phyloP scores from a whole-genome alignment of 345 rosid genomes.

The Odontarrhena argentea region DNA sequence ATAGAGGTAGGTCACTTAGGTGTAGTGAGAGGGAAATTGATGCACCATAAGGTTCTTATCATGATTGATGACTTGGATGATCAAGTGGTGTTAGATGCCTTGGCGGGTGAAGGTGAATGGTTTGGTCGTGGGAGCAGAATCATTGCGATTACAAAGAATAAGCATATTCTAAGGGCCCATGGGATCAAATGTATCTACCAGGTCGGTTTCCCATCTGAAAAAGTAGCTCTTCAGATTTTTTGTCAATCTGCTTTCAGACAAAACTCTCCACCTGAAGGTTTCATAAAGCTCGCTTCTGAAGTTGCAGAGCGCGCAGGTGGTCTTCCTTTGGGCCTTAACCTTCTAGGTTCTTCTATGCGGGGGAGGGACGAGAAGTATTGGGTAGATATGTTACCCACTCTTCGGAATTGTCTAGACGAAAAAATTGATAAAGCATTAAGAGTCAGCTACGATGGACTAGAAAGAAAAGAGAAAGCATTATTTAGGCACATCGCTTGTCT shows the following conservation, averaged over 20 bases:
- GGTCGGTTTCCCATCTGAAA: neutral
- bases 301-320: neutral
- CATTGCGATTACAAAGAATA: slow-evolving; percentile 12
- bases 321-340: slow-evolving; percentile 13
- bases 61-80: too few relatives aligned
- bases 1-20: neutral
- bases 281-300: neutral
- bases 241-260: neutral
- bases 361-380: too few relatives aligned
- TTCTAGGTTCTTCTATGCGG: too few relatives aligned
- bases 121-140: slow-evolving; percentile 15
- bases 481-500: too few relatives aligned
- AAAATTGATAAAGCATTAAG: too few relatives aligned
- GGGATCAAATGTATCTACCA: neutral
- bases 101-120: neutral
- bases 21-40: neutral
- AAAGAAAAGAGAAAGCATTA: too few relatives aligned
- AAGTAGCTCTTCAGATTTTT: neutral
- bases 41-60: neutral
- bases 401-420: too few relatives aligned
- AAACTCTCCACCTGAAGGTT: neutral
- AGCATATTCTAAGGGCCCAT: neutral
- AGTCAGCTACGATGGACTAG: too few relatives aligned
- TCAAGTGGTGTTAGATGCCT: too few relatives aligned
- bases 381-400: too few relatives aligned